Conservation (phyloP, 1,284 basidiomycete genomes). For the Butyriboletus regius region DNA sequence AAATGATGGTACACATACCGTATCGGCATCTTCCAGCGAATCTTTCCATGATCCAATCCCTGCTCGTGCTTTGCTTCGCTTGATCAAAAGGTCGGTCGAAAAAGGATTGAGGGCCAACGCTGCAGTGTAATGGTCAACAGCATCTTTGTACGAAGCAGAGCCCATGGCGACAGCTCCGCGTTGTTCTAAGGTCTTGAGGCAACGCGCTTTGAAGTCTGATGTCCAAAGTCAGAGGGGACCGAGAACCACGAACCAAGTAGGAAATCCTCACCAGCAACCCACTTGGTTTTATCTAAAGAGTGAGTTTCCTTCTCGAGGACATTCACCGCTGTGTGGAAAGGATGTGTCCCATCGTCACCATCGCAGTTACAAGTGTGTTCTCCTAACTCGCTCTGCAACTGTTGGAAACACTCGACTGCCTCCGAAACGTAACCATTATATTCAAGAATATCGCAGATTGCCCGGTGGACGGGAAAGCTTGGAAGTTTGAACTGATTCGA, state of each 20-base stretch:
- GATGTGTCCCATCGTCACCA: no score
- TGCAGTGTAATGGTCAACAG: not conserved
- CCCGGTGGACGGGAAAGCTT: not conserved
- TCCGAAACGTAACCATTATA: not conserved
- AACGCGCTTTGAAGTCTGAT: not conserved
- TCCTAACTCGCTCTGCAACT: not conserved
- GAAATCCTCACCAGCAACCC: not conserved
- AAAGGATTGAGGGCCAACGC: not conserved
- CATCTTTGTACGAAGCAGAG: not conserved
- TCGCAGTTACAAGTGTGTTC: not conserved
- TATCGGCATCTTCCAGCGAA: not conserved
- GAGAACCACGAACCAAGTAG: not conserved
- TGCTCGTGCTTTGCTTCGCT: conserved; percentile 1
- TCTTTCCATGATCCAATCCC: not conserved
- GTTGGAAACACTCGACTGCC: not conserved
- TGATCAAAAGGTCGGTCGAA: not conserved
- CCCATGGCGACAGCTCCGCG: not conserved
- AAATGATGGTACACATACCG: not conserved
- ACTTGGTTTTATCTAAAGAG: not conserved
- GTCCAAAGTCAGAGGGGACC: not conserved
- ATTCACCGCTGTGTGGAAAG: no score
- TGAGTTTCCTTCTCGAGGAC: no score
- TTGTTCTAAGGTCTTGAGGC: not conserved
- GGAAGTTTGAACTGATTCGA: not conserved
- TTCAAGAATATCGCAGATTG: not conserved